Percentiles rank a stretch among this genome's conserved stretches.
Conservation (phyloP, 2,329 filamentous ascomycete species). For the Xylariaceae sp. region DNA sequence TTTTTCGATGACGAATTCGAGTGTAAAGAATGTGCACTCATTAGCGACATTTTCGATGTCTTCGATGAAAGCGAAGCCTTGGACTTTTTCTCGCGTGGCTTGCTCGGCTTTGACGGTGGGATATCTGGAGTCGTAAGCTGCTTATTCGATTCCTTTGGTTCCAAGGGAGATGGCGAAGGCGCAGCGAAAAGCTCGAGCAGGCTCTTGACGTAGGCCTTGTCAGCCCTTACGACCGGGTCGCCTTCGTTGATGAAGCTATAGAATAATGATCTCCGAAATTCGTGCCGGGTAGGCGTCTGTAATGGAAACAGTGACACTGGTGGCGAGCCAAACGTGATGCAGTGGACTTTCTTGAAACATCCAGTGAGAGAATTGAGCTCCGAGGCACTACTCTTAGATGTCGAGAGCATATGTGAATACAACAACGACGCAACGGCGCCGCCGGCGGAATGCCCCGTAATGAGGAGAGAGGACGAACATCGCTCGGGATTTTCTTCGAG, state of each 20-base stretch:
- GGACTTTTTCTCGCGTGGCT: conserved; percentile 26
- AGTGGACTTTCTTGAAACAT: conserved; percentile 76
- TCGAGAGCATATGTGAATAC: conserved; percentile 75
- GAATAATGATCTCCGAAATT: conserved; percentile 66
- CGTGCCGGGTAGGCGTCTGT: conserved; percentile 47
- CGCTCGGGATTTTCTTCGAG: conserved; percentile 68
- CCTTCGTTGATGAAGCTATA: conserved; percentile 81
- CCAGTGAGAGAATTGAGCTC: conserved; percentile 67
- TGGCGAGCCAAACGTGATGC: conserved; percentile 80
- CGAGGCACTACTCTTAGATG: conserved; percentile 50
- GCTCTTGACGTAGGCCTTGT: conserved; percentile 70
- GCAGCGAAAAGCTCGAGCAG: conserved; percentile 67
- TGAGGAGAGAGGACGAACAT: conserved; percentile 65
- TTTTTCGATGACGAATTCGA: conserved; percentile 15
- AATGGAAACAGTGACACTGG: conserved; percentile 71
- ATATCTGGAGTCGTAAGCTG: conserved; percentile 5
- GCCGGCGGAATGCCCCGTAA: conserved; percentile 83
- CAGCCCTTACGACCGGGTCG: conserved; percentile 73
- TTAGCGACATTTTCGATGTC: conserved; percentile 26
- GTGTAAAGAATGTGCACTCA: conserved; percentile 12
- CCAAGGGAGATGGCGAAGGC: conserved; percentile 41
- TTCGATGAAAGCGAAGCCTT: conserved; percentile 22
- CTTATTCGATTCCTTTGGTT: conserved; percentile 6
- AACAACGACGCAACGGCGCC: conserved; percentile 78
- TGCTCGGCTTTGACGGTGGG: conserved; percentile 17